Conservation (phyloP, 2,329 filamentous ascomycete species). For the Scortechinia acanthostroma region DNA sequence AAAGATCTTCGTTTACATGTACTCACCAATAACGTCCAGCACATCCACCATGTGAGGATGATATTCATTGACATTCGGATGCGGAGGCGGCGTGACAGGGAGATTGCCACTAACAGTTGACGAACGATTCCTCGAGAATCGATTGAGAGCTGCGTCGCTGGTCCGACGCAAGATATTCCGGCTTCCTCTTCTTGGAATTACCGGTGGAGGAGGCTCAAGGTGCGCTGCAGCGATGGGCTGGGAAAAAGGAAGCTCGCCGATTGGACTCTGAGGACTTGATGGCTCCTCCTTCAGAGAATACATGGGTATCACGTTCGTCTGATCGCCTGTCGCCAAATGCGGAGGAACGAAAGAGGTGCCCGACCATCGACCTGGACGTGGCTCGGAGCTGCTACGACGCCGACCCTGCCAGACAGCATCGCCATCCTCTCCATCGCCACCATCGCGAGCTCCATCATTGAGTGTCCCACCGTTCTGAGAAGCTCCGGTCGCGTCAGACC, state of each 20-base stretch:
- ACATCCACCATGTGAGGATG: constrained; percentile 58
- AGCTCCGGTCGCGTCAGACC: too few species aligned
- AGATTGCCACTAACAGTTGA: background rate
- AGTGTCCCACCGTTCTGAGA: too few species aligned
- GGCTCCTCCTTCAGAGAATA: too few species aligned
- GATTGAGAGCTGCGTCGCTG: background rate
- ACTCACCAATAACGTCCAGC: constrained; percentile 60
- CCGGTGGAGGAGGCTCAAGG: background rate
- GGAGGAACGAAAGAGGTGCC: background rate
- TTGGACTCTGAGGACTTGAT: too few species aligned
- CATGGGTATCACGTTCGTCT: too few species aligned
- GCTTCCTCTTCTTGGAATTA: background rate
- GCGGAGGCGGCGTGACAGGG: background rate
- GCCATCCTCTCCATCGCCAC: background rate
- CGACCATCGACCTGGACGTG: constrained; percentile 1
- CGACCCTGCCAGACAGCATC: background rate
- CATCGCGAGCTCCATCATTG: too few species aligned
- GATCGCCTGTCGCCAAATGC: too few species aligned
- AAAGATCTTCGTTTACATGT: background rate
- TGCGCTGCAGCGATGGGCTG: too few species aligned
- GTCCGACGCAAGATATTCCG: background rate
- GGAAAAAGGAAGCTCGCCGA: too few species aligned
- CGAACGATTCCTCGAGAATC: background rate
- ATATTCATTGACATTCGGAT: constrained; percentile 33
- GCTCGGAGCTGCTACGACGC: background rate